phyloP scores from a whole-genome alignment of 2,329 filamentous ascomycete genomes.

The Sporothrix brunneoviolacea region DNA sequence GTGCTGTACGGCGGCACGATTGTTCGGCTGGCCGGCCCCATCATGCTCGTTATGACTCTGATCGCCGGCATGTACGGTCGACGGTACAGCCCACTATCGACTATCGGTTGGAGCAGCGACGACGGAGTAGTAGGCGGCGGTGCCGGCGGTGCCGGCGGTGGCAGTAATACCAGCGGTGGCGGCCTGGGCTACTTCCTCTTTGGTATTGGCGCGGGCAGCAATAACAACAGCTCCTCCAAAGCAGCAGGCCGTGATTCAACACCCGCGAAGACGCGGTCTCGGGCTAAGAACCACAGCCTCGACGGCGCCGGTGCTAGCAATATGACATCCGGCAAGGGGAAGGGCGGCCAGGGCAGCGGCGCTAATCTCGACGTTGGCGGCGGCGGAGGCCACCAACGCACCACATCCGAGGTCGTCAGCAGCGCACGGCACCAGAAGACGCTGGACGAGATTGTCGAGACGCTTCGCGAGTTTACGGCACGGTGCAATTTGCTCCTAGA shows the following conservation, averaged over 20 bases:
- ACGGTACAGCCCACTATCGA: conserved; percentile 83
- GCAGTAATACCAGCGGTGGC: conserved; percentile 32
- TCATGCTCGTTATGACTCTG: conserved; percentile 70
- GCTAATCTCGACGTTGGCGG: conserved; percentile 15
- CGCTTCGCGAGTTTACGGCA: conserved; percentile 80
- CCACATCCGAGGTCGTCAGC: conserved; percentile 42
- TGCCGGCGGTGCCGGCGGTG: conserved; percentile 49
- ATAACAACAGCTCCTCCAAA: conserved; percentile 31
- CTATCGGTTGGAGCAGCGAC: conserved; percentile 62
- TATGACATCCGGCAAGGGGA: conserved; percentile 3
- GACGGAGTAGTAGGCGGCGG: conserved; percentile 30
- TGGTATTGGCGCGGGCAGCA: conserved; percentile 62
- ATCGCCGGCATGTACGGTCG: conserved; percentile 91
- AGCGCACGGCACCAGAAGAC: conserved; percentile 83
- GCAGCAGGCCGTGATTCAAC: conserved; percentile 12
- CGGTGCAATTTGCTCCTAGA: conserved; percentile 89
- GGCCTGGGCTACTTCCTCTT: conserved; percentile 47
- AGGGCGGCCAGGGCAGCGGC: conserved; percentile 12
- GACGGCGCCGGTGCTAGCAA: conserved; percentile 21
- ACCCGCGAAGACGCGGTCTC: conserved; percentile 14
- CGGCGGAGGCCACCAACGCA: conserved; percentile 31
- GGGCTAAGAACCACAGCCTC: conserved; percentile 24
- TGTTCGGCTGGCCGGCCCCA: conserved; percentile 74
- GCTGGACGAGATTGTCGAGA: conserved; percentile 94
- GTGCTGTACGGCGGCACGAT: conserved; percentile 81